Percentiles rank a stretch among this genome's conserved stretches.
Evolutionary conservation across 768 basidiomycete species (phyloP).

Genomic region (Trametes coccinea): DNA sequence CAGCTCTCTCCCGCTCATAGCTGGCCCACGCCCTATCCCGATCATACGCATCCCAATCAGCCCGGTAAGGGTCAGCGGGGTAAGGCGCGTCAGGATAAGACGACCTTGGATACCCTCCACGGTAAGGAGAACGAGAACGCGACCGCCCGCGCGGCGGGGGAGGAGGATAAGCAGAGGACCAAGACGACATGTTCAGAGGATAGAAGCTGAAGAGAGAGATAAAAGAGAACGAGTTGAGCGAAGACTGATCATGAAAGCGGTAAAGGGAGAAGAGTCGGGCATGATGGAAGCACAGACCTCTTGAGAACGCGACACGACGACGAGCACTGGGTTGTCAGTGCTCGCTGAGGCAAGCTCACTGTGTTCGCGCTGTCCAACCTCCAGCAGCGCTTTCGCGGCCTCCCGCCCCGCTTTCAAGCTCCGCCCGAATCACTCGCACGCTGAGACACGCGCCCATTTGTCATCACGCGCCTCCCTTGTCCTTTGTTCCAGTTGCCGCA

Average conservation of each 20-base stretch:
- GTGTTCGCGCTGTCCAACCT: slow-evolving; percentile 65
- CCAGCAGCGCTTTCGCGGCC: slow-evolving; percentile 21
- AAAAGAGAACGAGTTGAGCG: slow-evolving; percentile 54
- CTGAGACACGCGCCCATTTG: background rate
- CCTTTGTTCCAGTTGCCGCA: background rate
- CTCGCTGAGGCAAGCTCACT: slow-evolving; percentile 40
- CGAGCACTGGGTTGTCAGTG: slow-evolving; percentile 38
- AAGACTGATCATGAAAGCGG: slow-evolving; percentile 72
- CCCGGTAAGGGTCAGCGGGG: slow-evolving; percentile 58
- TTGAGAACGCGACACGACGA: slow-evolving; percentile 51
- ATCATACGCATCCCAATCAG: slow-evolving; percentile 72
- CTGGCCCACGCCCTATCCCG: slow-evolving; percentile 65
- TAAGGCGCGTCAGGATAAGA: slow-evolving; percentile 58
- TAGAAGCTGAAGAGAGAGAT: slow-evolving; percentile 45
- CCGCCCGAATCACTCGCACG: slow-evolving; percentile 33
- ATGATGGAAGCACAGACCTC: slow-evolving; percentile 93
- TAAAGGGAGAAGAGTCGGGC: slow-evolving; percentile 75
- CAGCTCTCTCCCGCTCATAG: slow-evolving; percentile 68
- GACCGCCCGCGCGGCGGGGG: slow-evolving; percentile 68
- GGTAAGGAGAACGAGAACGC: slow-evolving; percentile 75
- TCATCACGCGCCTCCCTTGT: background rate
- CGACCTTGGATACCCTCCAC: slow-evolving; percentile 53
- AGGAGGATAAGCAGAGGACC: slow-evolving; percentile 72
- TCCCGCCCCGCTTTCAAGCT: slow-evolving; percentile 38
- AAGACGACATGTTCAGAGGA: slow-evolving; percentile 74